phyloP scores from a whole-genome alignment of 1,284 basidiomycete species.

The Xerocomus minutiporus region DNA sequence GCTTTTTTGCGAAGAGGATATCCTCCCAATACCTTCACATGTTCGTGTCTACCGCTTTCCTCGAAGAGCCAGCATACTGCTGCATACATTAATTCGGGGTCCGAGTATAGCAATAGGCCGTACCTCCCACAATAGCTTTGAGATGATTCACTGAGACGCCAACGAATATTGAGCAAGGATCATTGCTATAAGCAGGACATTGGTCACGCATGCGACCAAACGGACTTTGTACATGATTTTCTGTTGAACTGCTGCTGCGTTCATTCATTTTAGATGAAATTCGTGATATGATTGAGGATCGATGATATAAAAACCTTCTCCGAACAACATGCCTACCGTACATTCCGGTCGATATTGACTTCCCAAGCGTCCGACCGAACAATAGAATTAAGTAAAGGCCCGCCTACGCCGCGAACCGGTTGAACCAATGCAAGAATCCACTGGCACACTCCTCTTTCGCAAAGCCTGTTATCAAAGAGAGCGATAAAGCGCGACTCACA shows the following conservation, averaged over 20 bases:
- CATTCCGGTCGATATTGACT: neutral
- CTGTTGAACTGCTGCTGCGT: neutral
- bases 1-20: too few species aligned
- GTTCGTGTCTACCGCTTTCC: too few species aligned
- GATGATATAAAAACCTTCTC: neutral
- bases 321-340: slow-evolving; percentile 5
- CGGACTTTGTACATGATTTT: too few species aligned
- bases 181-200: too few species aligned
- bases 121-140: too few species aligned
- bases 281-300: neutral
- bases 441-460: slow-evolving; percentile 56
- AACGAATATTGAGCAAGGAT: too few species aligned
- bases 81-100: too few species aligned
- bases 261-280: neutral
- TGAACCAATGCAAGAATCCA: slow-evolving; percentile 47
- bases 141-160: too few species aligned
- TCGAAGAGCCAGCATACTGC: too few species aligned
- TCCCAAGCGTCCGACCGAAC: neutral
- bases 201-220: too few species aligned
- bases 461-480: slow-evolving; percentile 40
- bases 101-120: too few species aligned
- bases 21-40: too few species aligned
- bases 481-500: neutral
- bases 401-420: slow-evolving; percentile 34
- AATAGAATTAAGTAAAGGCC: neutral